Percentiles rank a stretch among this genome's conserved stretches.
Evolutionary conservation across 139 green algal genomes (phyloP).

Genomic region (Chara braunii): DNA sequence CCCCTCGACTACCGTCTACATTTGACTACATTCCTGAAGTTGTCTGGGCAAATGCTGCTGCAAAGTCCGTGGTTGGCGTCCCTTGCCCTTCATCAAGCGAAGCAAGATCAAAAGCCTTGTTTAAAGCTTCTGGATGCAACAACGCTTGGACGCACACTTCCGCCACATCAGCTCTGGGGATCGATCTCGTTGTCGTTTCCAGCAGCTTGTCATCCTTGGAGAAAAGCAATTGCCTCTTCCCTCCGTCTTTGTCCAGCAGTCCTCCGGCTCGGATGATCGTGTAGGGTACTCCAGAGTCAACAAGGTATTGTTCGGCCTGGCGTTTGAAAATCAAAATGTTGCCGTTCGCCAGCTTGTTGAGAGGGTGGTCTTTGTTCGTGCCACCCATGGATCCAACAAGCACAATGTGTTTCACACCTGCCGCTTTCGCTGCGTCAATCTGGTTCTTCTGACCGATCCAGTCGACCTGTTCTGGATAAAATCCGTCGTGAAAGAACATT

Average conservation of each 20-base stretch:
- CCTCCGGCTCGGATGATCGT: slow-evolving; percentile 45
- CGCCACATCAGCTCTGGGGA: slow-evolving; percentile 36
- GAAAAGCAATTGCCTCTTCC: slow-evolving; percentile 41
- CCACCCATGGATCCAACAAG: slow-evolving; percentile 44
- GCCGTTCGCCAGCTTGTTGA: slow-evolving; percentile 38
- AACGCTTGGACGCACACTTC: slow-evolving; percentile 42
- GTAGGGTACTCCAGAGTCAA: slow-evolving; percentile 44
- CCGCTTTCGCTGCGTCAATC: slow-evolving; percentile 48
- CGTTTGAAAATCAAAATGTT: slow-evolving; percentile 49
- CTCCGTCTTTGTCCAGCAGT: slow-evolving; percentile 43
- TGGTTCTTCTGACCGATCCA: slow-evolving; percentile 48
- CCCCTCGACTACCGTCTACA: no score
- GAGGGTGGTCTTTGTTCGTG: slow-evolving; percentile 42
- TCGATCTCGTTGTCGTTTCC: slow-evolving; percentile 9
- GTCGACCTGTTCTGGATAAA: slow-evolving; percentile 45
- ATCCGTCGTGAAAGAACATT: slow-evolving; percentile 38
- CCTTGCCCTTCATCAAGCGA: slow-evolving; percentile 36
- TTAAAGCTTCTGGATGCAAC: slow-evolving; percentile 21
- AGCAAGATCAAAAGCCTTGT: slow-evolving; percentile 47
- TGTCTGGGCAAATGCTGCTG: slow-evolving; percentile 19
- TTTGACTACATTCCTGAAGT: no score
- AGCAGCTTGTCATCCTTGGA: slow-evolving; percentile 45
- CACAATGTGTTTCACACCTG: slow-evolving; percentile 48
- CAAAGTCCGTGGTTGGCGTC: slow-evolving; percentile 21
- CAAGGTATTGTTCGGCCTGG: slow-evolving; percentile 47